Base-by-base conservation (phyloP, 345 rosid genomes). In the Psidium guajava region DNA sequence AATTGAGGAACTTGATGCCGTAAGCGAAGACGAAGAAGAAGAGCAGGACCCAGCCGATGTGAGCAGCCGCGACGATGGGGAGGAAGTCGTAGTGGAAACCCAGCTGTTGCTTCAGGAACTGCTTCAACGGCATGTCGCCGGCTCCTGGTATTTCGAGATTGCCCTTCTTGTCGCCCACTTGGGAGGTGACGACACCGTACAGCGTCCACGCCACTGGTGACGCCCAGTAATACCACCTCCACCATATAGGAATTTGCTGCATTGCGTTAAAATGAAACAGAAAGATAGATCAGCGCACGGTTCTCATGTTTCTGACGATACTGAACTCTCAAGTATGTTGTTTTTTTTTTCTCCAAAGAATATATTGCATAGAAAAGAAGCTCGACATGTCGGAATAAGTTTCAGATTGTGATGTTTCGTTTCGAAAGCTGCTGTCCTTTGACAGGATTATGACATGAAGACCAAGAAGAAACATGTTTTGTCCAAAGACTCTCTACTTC, bases 21-120 rank as follows among this genome's bases (percentile, higher is more conserved):
- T 25, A 53, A 6, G 83, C 53, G 42, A 44, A 85, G 61, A 85
- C 54, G 11, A 75, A 74, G 50, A 28, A 53, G 64, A 85, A 85
- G 27, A 75, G 20, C 3, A 85, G 22, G 52, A 2, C 84, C 44
- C 13, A 81, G 83, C 28, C 88, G 54, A 82, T 82, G 6, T 57
- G 82, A 53, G 49, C 54, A 69, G 44, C 74, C 44, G 55, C 28
- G 16, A 84, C 32, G 24, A 44, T 58, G 57, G 32, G 28, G 22
- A 82, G 81, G 89, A 89, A 84, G 58, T 82, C 52, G 27, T 42
- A 74, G 15, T 83, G 81, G 54, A n/a, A 57, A 52, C 59, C 82
- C 77, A 53, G 49, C 36, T 69, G 49, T n/a, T 51, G 42, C 9
- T 69, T 69, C 13, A 69, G 80, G 47, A 69, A 69, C 80, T 69